Percentiles rank a stretch among this genome's conserved stretches.
Conservation (phyloP, 768 basidiomycete genomes). For the Gautieria morchelliformis region DNA sequence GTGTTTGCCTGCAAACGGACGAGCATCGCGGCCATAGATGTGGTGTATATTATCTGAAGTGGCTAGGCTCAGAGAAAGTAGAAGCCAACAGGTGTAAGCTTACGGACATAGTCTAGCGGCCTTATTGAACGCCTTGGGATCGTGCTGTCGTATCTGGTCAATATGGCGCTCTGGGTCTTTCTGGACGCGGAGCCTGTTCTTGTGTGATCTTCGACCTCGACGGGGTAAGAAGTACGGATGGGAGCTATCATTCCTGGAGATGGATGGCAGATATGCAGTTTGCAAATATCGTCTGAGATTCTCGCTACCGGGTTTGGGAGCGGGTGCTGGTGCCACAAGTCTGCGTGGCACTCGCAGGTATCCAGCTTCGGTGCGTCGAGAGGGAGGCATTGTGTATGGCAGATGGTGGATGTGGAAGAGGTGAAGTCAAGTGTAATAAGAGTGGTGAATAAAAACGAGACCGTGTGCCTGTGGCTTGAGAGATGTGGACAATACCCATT, state of each 20-base stretch:
- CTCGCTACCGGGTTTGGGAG: background rate
- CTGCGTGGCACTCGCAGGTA: no score
- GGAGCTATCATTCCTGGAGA: background rate
- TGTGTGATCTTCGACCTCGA: background rate
- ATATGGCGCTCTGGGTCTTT: background rate
- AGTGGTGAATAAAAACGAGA: background rate
- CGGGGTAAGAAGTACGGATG: background rate
- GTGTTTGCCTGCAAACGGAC: background rate
- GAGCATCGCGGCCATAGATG: background rate
- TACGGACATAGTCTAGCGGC: background rate
- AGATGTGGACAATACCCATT: background rate
- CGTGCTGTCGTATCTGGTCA: background rate
- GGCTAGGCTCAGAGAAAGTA: background rate
- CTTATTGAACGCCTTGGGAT: background rate
- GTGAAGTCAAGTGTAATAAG: background rate
- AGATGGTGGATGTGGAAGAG: background rate
- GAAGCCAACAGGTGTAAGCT: no score
- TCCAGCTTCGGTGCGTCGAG: no score
- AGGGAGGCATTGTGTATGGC: background rate
- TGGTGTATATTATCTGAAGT: background rate
- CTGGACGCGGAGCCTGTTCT: background rate
- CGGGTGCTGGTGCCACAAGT: no score
- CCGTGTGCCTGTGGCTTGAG: background rate
- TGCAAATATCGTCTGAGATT: background rate
- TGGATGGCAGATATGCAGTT: background rate